Evolutionary conservation across 352 stramenopile genomes (phyloP).

Genomic region (Globisporangium lucens): DNA sequence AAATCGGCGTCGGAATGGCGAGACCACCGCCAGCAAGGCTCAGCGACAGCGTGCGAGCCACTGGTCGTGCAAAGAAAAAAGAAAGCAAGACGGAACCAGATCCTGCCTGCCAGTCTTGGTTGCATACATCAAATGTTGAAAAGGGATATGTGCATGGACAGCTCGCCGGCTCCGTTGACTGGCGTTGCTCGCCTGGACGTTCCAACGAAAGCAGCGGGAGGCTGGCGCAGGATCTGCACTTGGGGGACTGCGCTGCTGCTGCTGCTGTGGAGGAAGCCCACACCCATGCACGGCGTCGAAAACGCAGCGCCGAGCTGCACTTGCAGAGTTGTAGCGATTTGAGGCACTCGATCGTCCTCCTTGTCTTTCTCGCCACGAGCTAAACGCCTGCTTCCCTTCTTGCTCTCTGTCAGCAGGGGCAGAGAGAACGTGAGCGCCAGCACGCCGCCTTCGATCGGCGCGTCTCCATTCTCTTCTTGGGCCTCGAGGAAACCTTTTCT

Average conservation of each 20-base stretch:
- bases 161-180: not conserved
- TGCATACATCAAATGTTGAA: not conserved
- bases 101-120: too few relatives aligned
- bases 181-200: not conserved
- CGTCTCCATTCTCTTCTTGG: constrained; percentile 31
- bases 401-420: not conserved
- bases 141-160: constrained; percentile 10
- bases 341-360: not conserved
- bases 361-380: not conserved
- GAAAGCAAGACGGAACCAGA: too few relatives aligned
- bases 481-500: constrained; percentile 31
- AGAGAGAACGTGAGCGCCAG: constrained; percentile 30
- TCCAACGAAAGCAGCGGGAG: not conserved
- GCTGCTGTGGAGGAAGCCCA: constrained; percentile 41
- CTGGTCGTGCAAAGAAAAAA: too few relatives aligned
- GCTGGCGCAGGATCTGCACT: constrained; percentile 51
- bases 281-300: constrained; percentile 65
- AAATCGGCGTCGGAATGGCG: too few relatives aligned
- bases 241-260: constrained; percentile 16
- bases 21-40: too few relatives aligned
- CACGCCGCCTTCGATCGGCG: constrained; percentile 50
- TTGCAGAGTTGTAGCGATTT: not conserved
- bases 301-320: constrained; percentile 59
- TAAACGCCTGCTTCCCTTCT: not conserved
- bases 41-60: too few relatives aligned